Evolutionary conservation across 768 basidiomycete genomes (phyloP), one percentile per base, ranked within the genome.

Genomic region (Hortiboletus campestris): DNA sequence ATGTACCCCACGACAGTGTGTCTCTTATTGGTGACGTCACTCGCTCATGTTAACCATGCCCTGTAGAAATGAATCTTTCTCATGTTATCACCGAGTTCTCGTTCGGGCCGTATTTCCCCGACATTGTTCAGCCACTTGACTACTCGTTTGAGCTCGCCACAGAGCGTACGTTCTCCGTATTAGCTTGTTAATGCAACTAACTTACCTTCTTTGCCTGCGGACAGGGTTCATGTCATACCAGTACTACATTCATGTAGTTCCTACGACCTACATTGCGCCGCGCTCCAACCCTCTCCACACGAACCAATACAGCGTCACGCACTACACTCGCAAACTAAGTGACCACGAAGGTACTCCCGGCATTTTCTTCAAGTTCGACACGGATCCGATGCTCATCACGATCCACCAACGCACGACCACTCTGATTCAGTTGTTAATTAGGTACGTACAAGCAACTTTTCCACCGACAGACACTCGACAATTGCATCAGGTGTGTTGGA

Each of bases 321-420:
- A 97, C 72, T 96, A 98, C 62, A 85, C 82, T 2, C 84, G 91
- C 31, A 78, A 82, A 17, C 75, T 97, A 3, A 75, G 83, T 19
- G 89, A 91, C 66, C 84, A 90, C 59, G 74, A 77, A 16, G 91
- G 90, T 8, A 87, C 92, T 0, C 96, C 96, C 0, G 95, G 91
- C 16, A 96, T 98, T 68, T 98, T 96, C 79, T 97, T 98, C 87
- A 97, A 98, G 73, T 98, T 93, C 69, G 95, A 99, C 55, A 74
- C 98, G 36, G 96, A 99, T 67, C 94, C 95, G 1, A 81, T 98
- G 73, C 78, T 82, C 22, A 79, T 98, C 56, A 88, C 84, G 0
- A 84, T 98, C 51, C 83, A 89, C 64, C 94, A 98, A 73, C 84
- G 94, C 17, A 98, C 96, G 19, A 93, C 89, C 0, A 78, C 83